phyloP scores from a whole-genome alignment of 495 filamentous ascomycete genomes.

The Penicillium lividum region DNA sequence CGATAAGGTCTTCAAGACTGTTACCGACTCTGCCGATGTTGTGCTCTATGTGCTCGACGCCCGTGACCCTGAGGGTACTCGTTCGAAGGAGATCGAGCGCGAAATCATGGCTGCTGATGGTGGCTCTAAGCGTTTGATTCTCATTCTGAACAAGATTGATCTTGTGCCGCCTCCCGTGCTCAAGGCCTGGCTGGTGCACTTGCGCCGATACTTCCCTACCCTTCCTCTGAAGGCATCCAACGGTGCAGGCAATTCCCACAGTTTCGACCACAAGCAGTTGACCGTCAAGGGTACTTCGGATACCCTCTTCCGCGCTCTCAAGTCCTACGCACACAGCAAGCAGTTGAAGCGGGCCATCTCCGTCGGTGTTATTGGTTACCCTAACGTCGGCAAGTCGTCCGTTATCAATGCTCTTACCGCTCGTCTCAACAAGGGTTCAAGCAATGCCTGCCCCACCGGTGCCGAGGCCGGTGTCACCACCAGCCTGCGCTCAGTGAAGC shows the following conservation, averaged over 20 bases:
- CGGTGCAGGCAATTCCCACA: conserved; percentile 81
- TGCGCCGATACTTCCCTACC: conserved; percentile 90
- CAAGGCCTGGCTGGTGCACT: conserved; percentile 79
- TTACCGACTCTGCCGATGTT: conserved; percentile 87
- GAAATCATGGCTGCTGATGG: conserved; percentile 82
- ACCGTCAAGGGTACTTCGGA: conserved; percentile 84
- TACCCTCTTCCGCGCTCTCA: conserved; percentile 86
- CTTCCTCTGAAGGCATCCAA: conserved; percentile 86
- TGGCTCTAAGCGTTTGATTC: conserved; percentile 84
- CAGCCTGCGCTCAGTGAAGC: conserved; percentile 81
- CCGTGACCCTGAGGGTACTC: conserved; percentile 86
- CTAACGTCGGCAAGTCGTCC: conserved; percentile 96
- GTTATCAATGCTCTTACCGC: conserved; percentile 93
- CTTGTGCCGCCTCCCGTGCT: conserved; percentile 79
- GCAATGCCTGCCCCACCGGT: conserved; percentile 78
- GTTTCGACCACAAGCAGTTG: conserved; percentile 88
- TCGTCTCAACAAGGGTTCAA: conserved; percentile 66
- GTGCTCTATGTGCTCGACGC: conserved; percentile 94
- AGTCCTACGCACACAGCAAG: conserved; percentile 81
- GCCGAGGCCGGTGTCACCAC: conserved; percentile 95
- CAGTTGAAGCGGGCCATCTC: conserved; percentile 86
- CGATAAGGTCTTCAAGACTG: conserved; percentile 94
- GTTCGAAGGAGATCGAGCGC: conserved; percentile 86
- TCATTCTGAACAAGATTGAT: conserved; percentile 97
- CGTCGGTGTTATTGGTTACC: conserved; percentile 94